These are phyloP conservation scores for Syncephalastrum monosporum DNA, from an alignment of 371 early-diverging fungal species.

Conservation along the genomic window DNA sequence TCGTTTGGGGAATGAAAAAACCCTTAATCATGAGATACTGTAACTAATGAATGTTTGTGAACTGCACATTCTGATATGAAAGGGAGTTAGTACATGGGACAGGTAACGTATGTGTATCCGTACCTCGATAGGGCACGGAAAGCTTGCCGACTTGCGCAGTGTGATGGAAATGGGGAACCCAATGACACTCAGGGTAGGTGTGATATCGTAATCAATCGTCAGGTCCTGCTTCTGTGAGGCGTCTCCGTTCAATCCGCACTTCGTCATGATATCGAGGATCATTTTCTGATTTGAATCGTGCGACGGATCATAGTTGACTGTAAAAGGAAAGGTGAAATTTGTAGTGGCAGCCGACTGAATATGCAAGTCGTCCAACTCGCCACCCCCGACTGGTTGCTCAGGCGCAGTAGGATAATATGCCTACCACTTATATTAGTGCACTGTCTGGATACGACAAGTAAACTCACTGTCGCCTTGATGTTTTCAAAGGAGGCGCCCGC, in stretches of 20 bases:
- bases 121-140: conserved; percentile 24
- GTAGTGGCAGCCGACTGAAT: conserved; percentile 30
- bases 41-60: background rate
- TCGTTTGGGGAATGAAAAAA: too few relatives aligned
- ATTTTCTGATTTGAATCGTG: conserved; percentile 29
- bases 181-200: conserved; percentile 19
- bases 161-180: conserved; percentile 18
- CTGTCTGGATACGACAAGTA: background rate
- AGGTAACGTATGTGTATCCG: background rate
- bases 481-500: conserved; percentile 33
- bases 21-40: too few relatives aligned
- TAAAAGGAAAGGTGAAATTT: conserved; percentile 37
- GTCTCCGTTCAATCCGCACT: conserved; percentile 34
- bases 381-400: conserved; percentile 35
- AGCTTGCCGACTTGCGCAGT: conserved; percentile 10
- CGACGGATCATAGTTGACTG: conserved; percentile 25
- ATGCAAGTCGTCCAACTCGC: conserved; percentile 22
- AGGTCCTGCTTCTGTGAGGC: conserved; percentile 12
- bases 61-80: conserved; percentile 1
- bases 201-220: conserved; percentile 17
- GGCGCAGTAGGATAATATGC: conserved; percentile 41
- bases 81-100: background rate
- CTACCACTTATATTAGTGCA: conserved; percentile 15
- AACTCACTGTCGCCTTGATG: conserved; percentile 24
- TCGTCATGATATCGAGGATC: conserved; percentile 31